These are phyloP conservation scores for Macaranga tanarius DNA, from an alignment of 441 rosid genomes.

Conservation along the genomic window DNA sequence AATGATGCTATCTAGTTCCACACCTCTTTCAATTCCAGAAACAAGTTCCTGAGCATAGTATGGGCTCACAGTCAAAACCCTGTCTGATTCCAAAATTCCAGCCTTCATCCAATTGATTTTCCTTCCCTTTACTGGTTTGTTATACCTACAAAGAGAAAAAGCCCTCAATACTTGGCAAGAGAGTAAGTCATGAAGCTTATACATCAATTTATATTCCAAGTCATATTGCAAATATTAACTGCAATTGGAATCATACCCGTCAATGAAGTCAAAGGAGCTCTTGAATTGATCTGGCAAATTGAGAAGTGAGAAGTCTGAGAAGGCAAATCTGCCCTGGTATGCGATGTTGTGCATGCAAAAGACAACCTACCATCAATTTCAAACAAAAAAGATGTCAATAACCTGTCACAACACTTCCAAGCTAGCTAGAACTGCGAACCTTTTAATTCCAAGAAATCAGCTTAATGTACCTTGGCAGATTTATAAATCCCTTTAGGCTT, in stretches of 20 bases:
- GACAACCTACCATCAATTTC: constrained; percentile 51
- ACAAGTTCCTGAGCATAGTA: constrained; percentile 76
- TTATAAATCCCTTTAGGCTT: constrained; percentile 63
- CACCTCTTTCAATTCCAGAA: constrained; percentile 72
- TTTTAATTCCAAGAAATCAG: background rate
- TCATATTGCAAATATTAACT: background rate
- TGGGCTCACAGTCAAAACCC: constrained; percentile 83
- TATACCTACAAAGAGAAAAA: constrained; percentile 36
- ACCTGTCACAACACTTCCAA: background rate
- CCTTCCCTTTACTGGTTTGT: constrained; percentile 75
- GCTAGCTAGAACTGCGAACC: background rate
- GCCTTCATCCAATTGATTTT: constrained; percentile 98
- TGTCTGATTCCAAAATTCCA: constrained; percentile 68
- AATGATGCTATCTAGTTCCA: constrained; percentile 59
- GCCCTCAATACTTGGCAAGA: constrained; percentile 3
- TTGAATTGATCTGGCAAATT: constrained; percentile 60
- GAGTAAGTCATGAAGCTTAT: background rate
- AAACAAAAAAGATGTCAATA: constrained; percentile 11
- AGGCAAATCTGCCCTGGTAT: constrained; percentile 77
- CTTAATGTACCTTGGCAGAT: constrained; percentile 60
- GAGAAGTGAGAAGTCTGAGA: constrained; percentile 58
- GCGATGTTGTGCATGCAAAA: constrained; percentile 93
- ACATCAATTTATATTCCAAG: background rate
- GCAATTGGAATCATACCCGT: constrained; percentile 42
- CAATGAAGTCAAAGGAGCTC: constrained; percentile 78